Base-by-base conservation (phyloP, 2,329 filamentous ascomycete genomes). In the Cladophialophora yegresii region DNA sequence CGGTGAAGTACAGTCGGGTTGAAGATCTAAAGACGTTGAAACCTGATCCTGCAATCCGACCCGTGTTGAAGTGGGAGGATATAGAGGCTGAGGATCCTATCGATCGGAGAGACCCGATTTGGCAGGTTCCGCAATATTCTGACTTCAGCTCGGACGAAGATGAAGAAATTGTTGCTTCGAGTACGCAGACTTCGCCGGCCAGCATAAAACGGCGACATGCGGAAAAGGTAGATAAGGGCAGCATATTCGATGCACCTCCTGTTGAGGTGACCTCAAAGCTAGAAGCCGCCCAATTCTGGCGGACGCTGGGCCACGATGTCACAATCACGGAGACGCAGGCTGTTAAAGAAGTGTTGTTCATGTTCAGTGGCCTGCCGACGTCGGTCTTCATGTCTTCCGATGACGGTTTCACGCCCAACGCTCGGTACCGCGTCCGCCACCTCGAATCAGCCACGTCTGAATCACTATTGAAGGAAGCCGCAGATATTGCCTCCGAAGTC, bases 351-450 rank as follows among this genome's bases (percentile, higher is more conserved):
- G 85, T 87, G 0, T 80, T 97, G 0, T 93, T 91, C 71, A 96
- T 97, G 91, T 83, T 98, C 0, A 85, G 87, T 60, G 93, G 93
- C 0, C 79, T 95, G 3, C 84, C 87, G 5, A 93, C 90, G 2
- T 88, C 87, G 1, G 73, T 96, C 0, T 96, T 93, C 71, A 69
- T 75, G 61, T 23, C 54, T 23, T 79, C 79, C 69, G 69, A 67
- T 23, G 62, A 77, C 26, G 62, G 49, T 7, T 20, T 69, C n/a
- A 43, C 33, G 7, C 53, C 40, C 36, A 57, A 58, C 23, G 43
- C 60, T 22, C 58, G 59, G 22, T 64, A 64, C 51, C 49, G 50
- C 9, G 33, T 71, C 23, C 40, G 50, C 72, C 54, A 66, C 69
- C 53, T 68, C 67, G 26, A 62, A 13, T 32, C 28, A 20, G 23